These are phyloP conservation scores for Pleurotus citrinopileatus DNA, from an alignment of 768 basidiomycete genomes.

Conservation along the genomic window DNA sequence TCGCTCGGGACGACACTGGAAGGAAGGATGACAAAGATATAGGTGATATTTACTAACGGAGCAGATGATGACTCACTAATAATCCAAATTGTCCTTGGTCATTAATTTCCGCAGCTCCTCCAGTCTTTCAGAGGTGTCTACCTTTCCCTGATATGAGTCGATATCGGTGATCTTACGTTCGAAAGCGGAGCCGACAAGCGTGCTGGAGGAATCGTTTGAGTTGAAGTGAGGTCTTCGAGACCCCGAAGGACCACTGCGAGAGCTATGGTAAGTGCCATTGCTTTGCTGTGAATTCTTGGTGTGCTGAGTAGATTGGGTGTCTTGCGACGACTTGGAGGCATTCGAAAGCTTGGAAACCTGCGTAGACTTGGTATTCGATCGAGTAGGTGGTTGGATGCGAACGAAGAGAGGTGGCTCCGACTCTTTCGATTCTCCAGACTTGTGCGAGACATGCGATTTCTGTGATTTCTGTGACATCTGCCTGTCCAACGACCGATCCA, in stretches of 20 bases:
- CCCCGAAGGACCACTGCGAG: constrained; percentile 23
- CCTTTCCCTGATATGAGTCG: constrained; percentile 47
- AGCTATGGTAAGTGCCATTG: constrained; percentile 14
- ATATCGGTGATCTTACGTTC: constrained; percentile 69
- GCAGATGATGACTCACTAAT: constrained; percentile 54
- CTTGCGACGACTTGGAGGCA: constrained; percentile 18
- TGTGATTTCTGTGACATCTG: constrained; percentile 24
- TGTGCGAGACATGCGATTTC: constrained; percentile 26
- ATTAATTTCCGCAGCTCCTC: constrained; percentile 64
- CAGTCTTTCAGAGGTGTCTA: constrained; percentile 60
- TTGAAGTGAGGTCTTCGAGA: constrained; percentile 38
- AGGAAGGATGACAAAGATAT: constrained; percentile 6
- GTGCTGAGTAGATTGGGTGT: constrained; percentile 15
- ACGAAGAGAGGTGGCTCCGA: constrained; percentile 22
- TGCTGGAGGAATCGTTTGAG: constrained; percentile 66
- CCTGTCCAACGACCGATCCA: constrained; percentile 19
- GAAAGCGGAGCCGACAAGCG: constrained; percentile 71
- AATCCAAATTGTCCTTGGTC: constrained; percentile 66
- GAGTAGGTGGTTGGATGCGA: constrained; percentile 22
- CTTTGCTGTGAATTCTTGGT: constrained; percentile 14
- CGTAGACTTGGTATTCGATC: constrained; percentile 37
- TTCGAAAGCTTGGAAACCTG: constrained; percentile 33
- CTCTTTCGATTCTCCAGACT: constrained; percentile 16
- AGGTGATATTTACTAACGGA: not conserved
- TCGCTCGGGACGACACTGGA: constrained; percentile 73